Evolutionary conservation across 495 filamentous ascomycete species (phyloP), one percentile per base, ranked within the genome.

Genomic region (Glutinoglossum americanum): DNA sequence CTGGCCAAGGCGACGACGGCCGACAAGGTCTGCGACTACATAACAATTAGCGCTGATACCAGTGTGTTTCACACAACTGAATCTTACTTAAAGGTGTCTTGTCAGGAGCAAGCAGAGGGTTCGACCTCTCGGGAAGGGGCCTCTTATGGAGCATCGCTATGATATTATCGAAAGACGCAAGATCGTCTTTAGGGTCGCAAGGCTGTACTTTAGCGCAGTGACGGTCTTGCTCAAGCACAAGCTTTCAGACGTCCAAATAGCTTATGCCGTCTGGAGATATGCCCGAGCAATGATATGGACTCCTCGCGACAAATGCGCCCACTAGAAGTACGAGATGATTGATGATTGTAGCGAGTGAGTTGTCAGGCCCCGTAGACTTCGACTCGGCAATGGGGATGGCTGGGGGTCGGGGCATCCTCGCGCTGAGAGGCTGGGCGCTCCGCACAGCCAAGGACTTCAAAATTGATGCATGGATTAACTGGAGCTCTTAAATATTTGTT

Each of bases 1-100:
- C 71, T 94, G 88, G 41, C 92, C 93, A 27, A 97, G 75, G 55
- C 89, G 83, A 64, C 92, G 85, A 65, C 87, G 82, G 65, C 80
- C 72, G 61, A 94, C 81, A 48, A 98, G 83, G 57, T 88, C 82
- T 60, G 81, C 74, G 71, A 89, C 89, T 95, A 65, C 60, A 60
- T 48, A 61, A 64, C 64, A 70, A 45, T 32, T 54, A 61, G 26
- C 25, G 54, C 33, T 56, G 54, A 13, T 11, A 25, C 35, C 23
- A 5, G 60, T 48, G 59, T 61, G 26, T 60, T 44, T 57, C 44
- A 4, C 49, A 48, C 32, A 32, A n/a, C 41, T 41, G 23, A 60
- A 59, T 76, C 76, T 69, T 74, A 83, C 79, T 74, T 30, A 70
- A 63, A 64, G 82, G 76, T 61, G 89, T 81, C 51, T 78, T 72